Evolutionary conservation across 1,284 basidiomycete genomes (phyloP).

Genomic region (Termitomyces sp.): DNA sequence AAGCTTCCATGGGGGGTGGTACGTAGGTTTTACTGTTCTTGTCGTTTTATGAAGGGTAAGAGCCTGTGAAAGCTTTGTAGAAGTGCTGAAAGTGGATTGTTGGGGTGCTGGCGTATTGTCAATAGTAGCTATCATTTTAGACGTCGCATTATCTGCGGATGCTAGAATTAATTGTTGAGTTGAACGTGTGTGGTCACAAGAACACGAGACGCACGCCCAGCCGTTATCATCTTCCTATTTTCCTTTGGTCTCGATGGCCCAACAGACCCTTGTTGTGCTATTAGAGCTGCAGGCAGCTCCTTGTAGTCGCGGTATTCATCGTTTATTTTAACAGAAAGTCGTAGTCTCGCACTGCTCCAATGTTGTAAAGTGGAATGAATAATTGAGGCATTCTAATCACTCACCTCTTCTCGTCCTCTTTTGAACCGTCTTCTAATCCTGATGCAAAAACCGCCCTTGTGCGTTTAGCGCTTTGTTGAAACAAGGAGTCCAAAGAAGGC

Average conservation of each 20-base stretch:
- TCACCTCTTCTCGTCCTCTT: slow-evolving; percentile 69
- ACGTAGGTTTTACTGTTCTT: slow-evolving; percentile 88
- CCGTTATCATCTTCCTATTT: slow-evolving; percentile 65
- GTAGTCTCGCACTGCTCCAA: slow-evolving; percentile 51
- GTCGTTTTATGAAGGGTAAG: slow-evolving; percentile 88
- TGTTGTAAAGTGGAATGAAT: not conserved
- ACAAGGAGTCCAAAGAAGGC: slow-evolving; percentile 64
- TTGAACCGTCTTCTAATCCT: slow-evolving; percentile 52
- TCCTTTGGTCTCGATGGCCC: slow-evolving; percentile 71
- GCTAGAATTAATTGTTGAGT: slow-evolving; percentile 23
- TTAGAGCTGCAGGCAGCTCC: slow-evolving; percentile 76
- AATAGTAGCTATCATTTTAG: slow-evolving; percentile 63
- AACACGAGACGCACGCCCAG: slow-evolving; percentile 49
- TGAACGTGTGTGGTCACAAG: slow-evolving; percentile 1
- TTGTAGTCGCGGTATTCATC: slow-evolving; percentile 88
- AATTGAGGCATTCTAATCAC: slow-evolving; percentile 16
- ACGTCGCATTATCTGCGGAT: slow-evolving; percentile 44
- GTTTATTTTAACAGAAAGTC: slow-evolving; percentile 71
- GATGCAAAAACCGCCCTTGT: slow-evolving; percentile 67
- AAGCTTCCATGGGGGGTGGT: slow-evolving; percentile 96
- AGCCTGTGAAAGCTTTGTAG: slow-evolving; percentile 73
- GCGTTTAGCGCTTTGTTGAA: slow-evolving; percentile 58
- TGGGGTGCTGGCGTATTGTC: slow-evolving; percentile 61
- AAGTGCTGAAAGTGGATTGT: slow-evolving; percentile 63
- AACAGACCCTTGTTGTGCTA: slow-evolving; percentile 76